phyloP scores from a whole-genome alignment of 73 alveolate species.

The Chromera velia region DNA sequence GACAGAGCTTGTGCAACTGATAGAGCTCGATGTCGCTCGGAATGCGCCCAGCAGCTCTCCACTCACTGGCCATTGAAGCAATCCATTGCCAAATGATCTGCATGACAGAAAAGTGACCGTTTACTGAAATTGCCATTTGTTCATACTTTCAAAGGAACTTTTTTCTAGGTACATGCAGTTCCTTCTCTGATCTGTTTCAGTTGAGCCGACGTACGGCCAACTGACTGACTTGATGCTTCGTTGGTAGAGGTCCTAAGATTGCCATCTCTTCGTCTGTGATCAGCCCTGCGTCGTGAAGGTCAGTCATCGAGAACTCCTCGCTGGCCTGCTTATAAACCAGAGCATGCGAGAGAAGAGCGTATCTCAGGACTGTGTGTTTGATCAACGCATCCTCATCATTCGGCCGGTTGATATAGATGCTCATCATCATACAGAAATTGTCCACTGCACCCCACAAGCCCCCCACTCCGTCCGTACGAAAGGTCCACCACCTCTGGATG shows the following conservation, averaged over 20 bases:
- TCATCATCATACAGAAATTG: not conserved
- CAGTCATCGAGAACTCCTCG: not conserved
- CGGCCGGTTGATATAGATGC: not conserved
- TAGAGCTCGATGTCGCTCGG: not conserved
- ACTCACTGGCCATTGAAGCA: too few species aligned
- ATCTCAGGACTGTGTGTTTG: not conserved
- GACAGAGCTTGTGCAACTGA: not conserved
- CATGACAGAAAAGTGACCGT: not conserved
- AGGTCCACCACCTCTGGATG: not conserved
- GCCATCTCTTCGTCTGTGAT: not conserved
- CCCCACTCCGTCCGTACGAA: constrained; percentile 5
- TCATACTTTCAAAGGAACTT: not conserved
- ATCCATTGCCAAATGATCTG: too few species aligned
- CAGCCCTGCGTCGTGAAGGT: not conserved
- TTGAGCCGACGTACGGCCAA: too few species aligned
- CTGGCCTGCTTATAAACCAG: constrained; percentile 9
- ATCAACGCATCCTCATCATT: not conserved
- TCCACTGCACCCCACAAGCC: constrained; percentile 3
- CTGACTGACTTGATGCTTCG: constrained; percentile 6
- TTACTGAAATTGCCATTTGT: not conserved
- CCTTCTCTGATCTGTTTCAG: too few species aligned
- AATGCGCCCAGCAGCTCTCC: too few species aligned
- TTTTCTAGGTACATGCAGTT: not conserved
- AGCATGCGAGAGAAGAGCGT: constrained; percentile 1
- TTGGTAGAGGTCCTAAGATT: not conserved